A percentile compares a stretch with the other conserved stretches of the same genome.
Conservation (phyloP, 768 basidiomycete species). For the Neoboletus subvelutipes region DNA sequence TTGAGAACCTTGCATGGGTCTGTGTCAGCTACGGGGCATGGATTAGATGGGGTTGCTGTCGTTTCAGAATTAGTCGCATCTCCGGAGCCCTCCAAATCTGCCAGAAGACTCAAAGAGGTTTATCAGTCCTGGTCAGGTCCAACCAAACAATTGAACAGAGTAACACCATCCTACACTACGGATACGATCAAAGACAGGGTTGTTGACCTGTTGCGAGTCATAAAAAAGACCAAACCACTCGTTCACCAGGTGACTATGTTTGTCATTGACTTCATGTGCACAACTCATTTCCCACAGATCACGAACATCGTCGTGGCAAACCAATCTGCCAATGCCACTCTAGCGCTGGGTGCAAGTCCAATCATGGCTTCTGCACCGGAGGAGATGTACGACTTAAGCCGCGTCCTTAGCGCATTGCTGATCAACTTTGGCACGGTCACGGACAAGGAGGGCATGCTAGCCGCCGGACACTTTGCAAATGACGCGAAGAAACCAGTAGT, state of each 20-base stretch:
- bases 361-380: slow-evolving; percentile 88
- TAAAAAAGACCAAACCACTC: slow-evolving; percentile 60
- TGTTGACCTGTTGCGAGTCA: slow-evolving; percentile 46
- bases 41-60: slow-evolving; percentile 82
- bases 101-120: slow-evolving; percentile 44
- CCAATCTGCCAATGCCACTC: slow-evolving; percentile 87
- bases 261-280: background rate
- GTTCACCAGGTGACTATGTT: slow-evolving; percentile 67
- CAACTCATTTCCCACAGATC: slow-evolving; percentile 49
- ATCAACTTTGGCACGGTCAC: slow-evolving; percentile 87
- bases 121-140: slow-evolving; percentile 32
- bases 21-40: slow-evolving; percentile 53
- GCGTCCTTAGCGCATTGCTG: slow-evolving; percentile 64
- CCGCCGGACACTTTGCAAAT: slow-evolving; percentile 72
- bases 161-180: slow-evolving; percentile 21
- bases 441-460: slow-evolving; percentile 69
- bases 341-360: slow-evolving; percentile 85
- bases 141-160: background rate
- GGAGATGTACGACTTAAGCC: slow-evolving; percentile 80
- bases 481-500: slow-evolving; percentile 69
- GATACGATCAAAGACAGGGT: slow-evolving; percentile 45
- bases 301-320: slow-evolving; percentile 88
- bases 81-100: slow-evolving; percentile 48
- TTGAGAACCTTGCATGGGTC: slow-evolving; percentile 73
- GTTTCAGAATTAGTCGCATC: slow-evolving; percentile 85